Evolutionary conservation across 1,284 basidiomycete genomes (phyloP).

Genomic region (Ganoderma multipileum): DNA sequence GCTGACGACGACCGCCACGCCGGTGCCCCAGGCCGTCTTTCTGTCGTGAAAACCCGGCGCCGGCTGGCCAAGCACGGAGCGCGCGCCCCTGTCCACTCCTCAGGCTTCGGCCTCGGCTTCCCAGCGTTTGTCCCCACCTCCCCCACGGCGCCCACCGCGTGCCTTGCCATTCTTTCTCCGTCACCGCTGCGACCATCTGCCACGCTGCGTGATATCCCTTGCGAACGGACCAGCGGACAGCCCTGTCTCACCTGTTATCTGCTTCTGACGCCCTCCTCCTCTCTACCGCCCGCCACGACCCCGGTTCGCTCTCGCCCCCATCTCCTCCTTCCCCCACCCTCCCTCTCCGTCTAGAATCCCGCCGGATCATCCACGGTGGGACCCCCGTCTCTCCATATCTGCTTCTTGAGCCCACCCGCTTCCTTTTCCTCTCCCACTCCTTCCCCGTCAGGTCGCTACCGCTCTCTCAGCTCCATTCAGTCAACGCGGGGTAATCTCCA

Average conservation of each 20-base stretch:
- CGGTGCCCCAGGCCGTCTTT: background rate
- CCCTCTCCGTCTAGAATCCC: conserved; percentile 17
- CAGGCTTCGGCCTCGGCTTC: background rate
- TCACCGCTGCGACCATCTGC: conserved; percentile 19
- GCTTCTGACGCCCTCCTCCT: conserved; percentile 17
- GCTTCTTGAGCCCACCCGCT: conserved; percentile 19
- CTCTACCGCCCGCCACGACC: conserved; percentile 6
- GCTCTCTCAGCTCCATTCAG: conserved; percentile 11
- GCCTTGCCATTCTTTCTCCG: conserved; percentile 1
- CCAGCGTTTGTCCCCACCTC: background rate
- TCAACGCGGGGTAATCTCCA: conserved; percentile 30
- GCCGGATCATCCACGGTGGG: conserved; percentile 31
- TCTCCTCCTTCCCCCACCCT: conserved; percentile 11
- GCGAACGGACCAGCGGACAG: background rate
- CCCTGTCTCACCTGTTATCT: conserved; percentile 9
- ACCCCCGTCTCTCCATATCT: conserved; percentile 14
- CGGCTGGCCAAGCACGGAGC: conserved; percentile 6
- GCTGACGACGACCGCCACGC: background rate
- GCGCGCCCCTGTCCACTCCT: background rate
- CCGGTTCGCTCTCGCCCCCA: conserved; percentile 16
- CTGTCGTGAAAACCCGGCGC: background rate
- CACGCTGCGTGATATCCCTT: conserved; percentile 17
- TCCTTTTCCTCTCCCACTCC: conserved; percentile 22
- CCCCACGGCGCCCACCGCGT: conserved; percentile 8
- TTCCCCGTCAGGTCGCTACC: background rate